Evolutionary conservation across 768 basidiomycete species (phyloP).

Genomic region (Pleurotus sapidus): DNA sequence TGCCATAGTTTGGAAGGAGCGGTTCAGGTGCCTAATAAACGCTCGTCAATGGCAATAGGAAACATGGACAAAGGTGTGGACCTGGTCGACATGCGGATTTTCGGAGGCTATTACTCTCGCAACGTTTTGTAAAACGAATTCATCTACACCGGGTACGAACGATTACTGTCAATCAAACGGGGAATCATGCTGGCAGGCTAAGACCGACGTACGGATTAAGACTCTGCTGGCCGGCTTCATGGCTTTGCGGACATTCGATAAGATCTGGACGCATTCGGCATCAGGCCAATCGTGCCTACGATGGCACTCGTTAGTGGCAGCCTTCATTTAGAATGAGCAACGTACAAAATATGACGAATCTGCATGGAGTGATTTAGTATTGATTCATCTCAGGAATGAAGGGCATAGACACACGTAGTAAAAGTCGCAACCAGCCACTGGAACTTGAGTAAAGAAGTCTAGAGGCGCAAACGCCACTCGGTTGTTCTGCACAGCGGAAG

Average conservation of each 20-base stretch:
- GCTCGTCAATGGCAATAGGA: too few species aligned
- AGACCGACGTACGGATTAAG: conserved; percentile 22
- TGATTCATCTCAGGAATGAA: neutral
- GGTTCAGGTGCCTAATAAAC: conserved; percentile 36
- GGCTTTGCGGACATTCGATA: conserved; percentile 22
- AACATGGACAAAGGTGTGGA: neutral
- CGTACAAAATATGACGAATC: conserved; percentile 12
- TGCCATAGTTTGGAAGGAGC: conserved; percentile 45
- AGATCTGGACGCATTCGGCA: conserved; percentile 21
- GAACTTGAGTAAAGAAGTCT: conserved; percentile 22
- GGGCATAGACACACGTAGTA: conserved; percentile 19
- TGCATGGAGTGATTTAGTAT: neutral
- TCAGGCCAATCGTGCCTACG: conserved; percentile 32
- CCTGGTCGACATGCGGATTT: neutral
- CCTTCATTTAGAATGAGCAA: neutral
- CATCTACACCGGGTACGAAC: conserved; percentile 21
- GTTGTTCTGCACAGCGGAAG: neutral
- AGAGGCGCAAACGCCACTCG: conserved; percentile 17
- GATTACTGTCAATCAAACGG: too few species aligned
- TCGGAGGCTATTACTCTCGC: conserved; percentile 8
- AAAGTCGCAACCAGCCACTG: conserved; percentile 15
- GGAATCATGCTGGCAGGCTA: too few species aligned
- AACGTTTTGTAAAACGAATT: conserved; percentile 31
- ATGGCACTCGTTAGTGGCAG: neutral
- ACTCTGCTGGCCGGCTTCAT: conserved; percentile 26